Evolutionary conservation across 2,329 filamentous ascomycete genomes (phyloP), one percentile per base, ranked within the genome.

Genomic region (Penicillium capsulatum): DNA sequence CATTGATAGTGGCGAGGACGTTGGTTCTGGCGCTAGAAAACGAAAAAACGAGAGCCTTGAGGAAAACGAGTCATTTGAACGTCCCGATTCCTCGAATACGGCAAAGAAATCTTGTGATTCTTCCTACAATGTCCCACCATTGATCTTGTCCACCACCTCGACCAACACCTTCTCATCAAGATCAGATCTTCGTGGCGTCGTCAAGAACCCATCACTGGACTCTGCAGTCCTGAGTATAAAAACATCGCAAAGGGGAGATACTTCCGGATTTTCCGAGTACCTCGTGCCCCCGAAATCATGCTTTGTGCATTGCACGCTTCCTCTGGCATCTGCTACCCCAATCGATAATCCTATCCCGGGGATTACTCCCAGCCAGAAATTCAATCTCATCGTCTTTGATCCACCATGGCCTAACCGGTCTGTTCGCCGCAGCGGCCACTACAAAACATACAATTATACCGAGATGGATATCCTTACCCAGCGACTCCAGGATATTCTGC

Each of bases 381-480:
- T 83, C 57, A 69, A 81, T 51, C 60, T 82, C 16, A 71, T 83
- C 28, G 57, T 83, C 2, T 64, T 82, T 27, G 80, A 83, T 51
- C 80, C 80, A 3, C 80, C 80, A 1, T 83, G 79, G 80, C 71
- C 77, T 14, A 83, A 81, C 50, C 66, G 72, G 16, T 81, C 78
- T 8, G 79, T 75, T 15, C 71, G 71, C 32, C 70, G 76, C 22
- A 73, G 72, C 26, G 55, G 59, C 14, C 65, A 73, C 47, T 76
- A 80, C 58, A 55, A 64, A 9, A 63, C 57, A 9, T 55, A 60
- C 36, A 36, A 49, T 4, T 58, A 61, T 31, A 47, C 47, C 6
- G 59, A 58, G n/a, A 54, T 60, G 34, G 48, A 55, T 2, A 9
- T 40, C 3, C 51, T 69, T 4, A 57, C 53, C 11, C 20, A 46